Base-by-base conservation (phyloP, 78 protist species). In the Dictyostelium citrinum region DNA sequence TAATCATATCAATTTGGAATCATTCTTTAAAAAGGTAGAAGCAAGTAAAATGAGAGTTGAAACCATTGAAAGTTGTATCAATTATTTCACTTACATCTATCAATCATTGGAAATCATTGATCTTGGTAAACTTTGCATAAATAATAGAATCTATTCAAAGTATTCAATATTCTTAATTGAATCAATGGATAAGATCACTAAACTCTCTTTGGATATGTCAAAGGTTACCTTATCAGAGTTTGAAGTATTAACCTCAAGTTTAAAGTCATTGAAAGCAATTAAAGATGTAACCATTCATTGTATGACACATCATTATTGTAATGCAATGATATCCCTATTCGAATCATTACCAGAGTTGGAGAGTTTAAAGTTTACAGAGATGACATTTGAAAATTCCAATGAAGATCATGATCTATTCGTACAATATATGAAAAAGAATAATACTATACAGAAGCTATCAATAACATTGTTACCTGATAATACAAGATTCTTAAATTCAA, bases 81-180 rank as follows among this genome's bases (percentile, higher is more conserved):
- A 46, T 24, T 88, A 78, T 68, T 64, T 88, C 31, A 68, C 70
- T 49, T 51, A 51, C 68, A 49, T 61, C 24, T 88, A 88, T 24
- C 78, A 17, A 31, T 61, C 86, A 72, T 29, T 88, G 82, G 85
- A 78, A 60, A 29, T 39, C 24, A 49, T 88, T n/a, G 71, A 74
- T 8, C 7, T 88, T 22, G 82, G 83, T 14, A 41, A 82, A n/a
- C 71, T 16, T 6, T 60, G 84, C 7, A 39, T 88, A 33, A 82
- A 58, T 37, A 64, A 82, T 64, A 33, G 82, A 39, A 78, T 64
- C 31, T 12, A 67, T 46, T 31, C 51, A 16, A 88, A 88, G 9
- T 22, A 41, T 67, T 22, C 85, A 7, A 58, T 88, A 0, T 78
- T 39, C 33, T 49, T 78, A 29, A 17, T 86, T 17, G 79, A 86